These are phyloP conservation scores for Phalaenopsis aphrodite DNA, from an alignment of 106 monocot species.

Conservation along the genomic window DNA sequence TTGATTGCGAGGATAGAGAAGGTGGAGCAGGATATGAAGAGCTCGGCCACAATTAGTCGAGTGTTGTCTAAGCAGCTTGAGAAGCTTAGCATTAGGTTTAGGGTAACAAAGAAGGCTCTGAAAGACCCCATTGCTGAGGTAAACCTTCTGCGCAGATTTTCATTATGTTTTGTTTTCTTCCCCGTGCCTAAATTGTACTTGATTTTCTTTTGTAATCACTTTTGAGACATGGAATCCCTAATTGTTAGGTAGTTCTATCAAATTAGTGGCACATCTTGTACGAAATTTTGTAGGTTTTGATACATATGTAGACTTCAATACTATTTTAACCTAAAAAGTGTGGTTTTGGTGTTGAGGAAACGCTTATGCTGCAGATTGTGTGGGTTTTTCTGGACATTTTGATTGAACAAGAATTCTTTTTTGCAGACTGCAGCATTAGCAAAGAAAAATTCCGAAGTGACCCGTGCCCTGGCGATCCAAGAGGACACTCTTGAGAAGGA, in stretches of 20 bases:
- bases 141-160: not conserved
- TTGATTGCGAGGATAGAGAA: slow-evolving; percentile 67
- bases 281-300: not conserved
- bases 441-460: slow-evolving; percentile 84
- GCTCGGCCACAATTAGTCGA: slow-evolving; percentile 48
- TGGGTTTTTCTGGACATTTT: not conserved
- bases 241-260: not conserved
- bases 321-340: not conserved
- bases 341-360: not conserved
- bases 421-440: slow-evolving; percentile 73
- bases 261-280: not conserved
- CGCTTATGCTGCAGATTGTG: not conserved
- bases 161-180: not conserved
- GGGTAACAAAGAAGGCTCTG: slow-evolving; percentile 76
- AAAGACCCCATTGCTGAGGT: slow-evolving; percentile 91
- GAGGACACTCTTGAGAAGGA: slow-evolving; percentile 91
- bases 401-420: slow-evolving; percentile 8
- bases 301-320: not conserved
- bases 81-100: slow-evolving; percentile 88
- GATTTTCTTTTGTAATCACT: not conserved
- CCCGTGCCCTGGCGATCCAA: slow-evolving; percentile 65
- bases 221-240: not conserved
- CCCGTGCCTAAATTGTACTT: not conserved
- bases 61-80: slow-evolving; percentile 80
- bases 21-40: slow-evolving; percentile 74